Evolutionary conservation across 805 yeast genomes (phyloP), one percentile per base, ranked within the genome.

Genomic region (Saccharomycopsis babjevae): DNA sequence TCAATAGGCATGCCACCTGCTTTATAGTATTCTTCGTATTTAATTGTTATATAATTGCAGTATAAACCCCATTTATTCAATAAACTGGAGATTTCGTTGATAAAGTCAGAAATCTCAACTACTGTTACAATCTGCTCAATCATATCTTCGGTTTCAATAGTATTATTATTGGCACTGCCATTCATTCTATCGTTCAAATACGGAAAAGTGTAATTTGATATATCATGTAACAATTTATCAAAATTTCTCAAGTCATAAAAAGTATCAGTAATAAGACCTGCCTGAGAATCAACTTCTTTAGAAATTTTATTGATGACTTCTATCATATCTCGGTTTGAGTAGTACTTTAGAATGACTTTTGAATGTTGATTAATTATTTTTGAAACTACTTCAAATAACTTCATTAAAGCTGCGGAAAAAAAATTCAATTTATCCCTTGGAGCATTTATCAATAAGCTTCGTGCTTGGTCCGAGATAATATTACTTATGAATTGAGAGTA

Each of bases 211-310:
- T 89, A 88, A 22, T 74, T 69, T 25, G 76, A 74, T 57, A 86
- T 77, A 28, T 85, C 89, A 60, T 78, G 77, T 28, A 88, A 66
- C 8, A 79, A 69, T 62, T 81, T 77, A 34, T 79, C 84, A 3
- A 91, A 68, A 32, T 84, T 77, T 64, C 89, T 79, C 34, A 82
- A 79, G 66, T 92, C 97, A 74, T 85, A 81, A 68, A 89, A 89
- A 0, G 94, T 88, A 71, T 93, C 98, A 59, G 88, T 77, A 3
- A 94, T 88, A 54, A 94, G 76, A 0, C 96, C 96, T 30, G 93
- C 86, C 69, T 94, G 99, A n/a, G 92, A 78, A 69, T 94, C 99
- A 36, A 94, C 85, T 69, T 94, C 99, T 57, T 81, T 76, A 72
- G 93, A 96, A 38, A 94, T 85, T 57, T 82, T 81, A 20, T 80